Percentiles rank a stretch among this genome's conserved stretches.
phyloP scores from a whole-genome alignment of 2,329 filamentous ascomycete genomes.

The Penicillium sp. region DNA sequence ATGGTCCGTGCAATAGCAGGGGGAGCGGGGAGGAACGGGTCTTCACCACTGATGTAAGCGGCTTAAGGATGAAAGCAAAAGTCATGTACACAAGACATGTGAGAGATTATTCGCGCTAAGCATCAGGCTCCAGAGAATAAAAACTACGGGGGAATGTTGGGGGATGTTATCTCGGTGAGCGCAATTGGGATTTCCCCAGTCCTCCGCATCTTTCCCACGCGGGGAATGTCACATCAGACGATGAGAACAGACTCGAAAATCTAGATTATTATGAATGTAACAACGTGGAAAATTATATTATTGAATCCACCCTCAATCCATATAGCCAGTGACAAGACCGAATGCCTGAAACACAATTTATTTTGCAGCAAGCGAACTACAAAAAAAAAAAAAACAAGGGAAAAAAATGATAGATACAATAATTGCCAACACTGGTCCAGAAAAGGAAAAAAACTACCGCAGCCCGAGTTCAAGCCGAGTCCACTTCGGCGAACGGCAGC shows the following conservation, averaged over 20 bases:
- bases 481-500: constrained; percentile 18
- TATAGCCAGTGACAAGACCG: not conserved
- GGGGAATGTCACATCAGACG: constrained; percentile 1
- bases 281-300: not conserved
- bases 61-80: not conserved
- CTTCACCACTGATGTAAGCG: constrained; percentile 9
- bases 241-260: not conserved
- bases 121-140: not conserved
- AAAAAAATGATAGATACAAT: not conserved
- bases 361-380: not conserved
- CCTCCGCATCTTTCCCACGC: constrained; percentile 9
- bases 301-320: not conserved
- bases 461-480: constrained; percentile 11
- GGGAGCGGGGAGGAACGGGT: not conserved
- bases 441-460: constrained; percentile 1
- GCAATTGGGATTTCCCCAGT: constrained; percentile 3
- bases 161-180: not conserved
- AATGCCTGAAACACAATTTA: not conserved
- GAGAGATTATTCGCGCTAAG: not conserved
- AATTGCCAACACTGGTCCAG: not conserved
- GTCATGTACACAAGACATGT: not conserved
- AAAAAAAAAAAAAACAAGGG: not conserved
- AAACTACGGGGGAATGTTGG: not conserved
- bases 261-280: not conserved
- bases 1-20: not conserved